Percentiles rank a stretch among this genome's conserved stretches.
Evolutionary conservation across 2,329 filamentous ascomycete species (phyloP).

Genomic region (Stemphylium vesicarium): DNA sequence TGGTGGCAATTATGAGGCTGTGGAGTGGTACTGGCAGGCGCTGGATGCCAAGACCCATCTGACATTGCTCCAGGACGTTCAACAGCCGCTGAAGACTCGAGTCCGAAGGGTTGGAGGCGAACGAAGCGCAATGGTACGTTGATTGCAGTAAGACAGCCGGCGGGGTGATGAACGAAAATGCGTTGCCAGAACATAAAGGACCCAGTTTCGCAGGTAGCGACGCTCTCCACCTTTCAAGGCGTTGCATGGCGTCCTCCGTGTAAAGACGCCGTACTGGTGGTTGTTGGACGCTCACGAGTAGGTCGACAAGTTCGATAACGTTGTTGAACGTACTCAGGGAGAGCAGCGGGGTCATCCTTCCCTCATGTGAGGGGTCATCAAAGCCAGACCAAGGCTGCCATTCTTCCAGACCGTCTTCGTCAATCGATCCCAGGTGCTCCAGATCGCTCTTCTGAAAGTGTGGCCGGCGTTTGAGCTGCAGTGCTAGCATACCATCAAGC

Average conservation of each 20-base stretch:
- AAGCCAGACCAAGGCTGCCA: constrained; percentile 73
- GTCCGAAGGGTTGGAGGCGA: constrained; percentile 31
- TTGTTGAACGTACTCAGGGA: constrained; percentile 62
- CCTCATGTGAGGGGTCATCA: constrained; percentile 32
- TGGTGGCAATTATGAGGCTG: constrained; percentile 32
- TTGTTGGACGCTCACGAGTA: constrained; percentile 25
- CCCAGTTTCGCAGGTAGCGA: constrained; percentile 33
- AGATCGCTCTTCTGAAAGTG: constrained; percentile 59
- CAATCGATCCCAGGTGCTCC: constrained; percentile 56
- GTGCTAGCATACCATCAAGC: constrained; percentile 65
- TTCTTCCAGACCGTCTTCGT: constrained; percentile 73
- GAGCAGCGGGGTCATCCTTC: constrained; percentile 45
- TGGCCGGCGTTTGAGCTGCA: constrained; percentile 58
- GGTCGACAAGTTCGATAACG: constrained; percentile 47
- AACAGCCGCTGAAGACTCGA: constrained; percentile 25
- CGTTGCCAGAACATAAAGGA: constrained; percentile 22
- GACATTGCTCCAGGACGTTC: constrained; percentile 34
- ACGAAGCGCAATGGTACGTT: constrained; percentile 32
- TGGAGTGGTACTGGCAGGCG: constrained; percentile 38
- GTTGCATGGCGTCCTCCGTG: constrained; percentile 38
- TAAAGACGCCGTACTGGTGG: neutral
- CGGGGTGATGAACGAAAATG: constrained; percentile 27
- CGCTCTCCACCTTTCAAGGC: constrained; percentile 48
- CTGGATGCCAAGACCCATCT: constrained; percentile 26
- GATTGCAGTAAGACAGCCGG: constrained; percentile 38